A percentile compares a stretch with the other conserved stretches of the same genome.
These are phyloP conservation scores for Ganoderma boninense DNA, from an alignment of 1,284 basidiomycete species.

Conservation along the genomic window DNA sequence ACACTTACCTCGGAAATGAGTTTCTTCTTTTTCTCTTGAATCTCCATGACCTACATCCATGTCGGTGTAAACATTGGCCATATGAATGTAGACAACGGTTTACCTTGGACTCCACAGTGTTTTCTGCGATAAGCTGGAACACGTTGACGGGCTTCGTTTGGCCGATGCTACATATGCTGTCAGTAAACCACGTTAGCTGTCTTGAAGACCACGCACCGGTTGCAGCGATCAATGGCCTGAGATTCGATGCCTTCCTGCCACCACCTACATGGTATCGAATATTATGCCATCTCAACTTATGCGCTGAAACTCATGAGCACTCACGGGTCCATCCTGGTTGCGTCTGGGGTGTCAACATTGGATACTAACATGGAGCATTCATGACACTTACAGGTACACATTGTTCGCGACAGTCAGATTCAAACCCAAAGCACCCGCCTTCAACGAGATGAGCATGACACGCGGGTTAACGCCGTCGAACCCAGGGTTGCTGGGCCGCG, in stretches of 20 bases:
- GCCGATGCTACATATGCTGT: constrained; percentile 64
- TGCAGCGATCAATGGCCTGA: constrained; percentile 87
- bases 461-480: constrained; percentile 60
- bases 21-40: constrained; percentile 82
- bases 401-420: constrained; percentile 93
- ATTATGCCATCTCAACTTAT: not conserved
- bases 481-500: constrained; percentile 6
- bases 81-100: not conserved
- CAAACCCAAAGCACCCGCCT: constrained; percentile 83
- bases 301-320: constrained; percentile 38
- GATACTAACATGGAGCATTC: not conserved
- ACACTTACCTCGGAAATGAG: constrained; percentile 69
- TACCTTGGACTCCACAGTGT: constrained; percentile 87
- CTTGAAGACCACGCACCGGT: constrained; percentile 49
- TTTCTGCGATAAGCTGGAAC: constrained; percentile 88
- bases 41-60: constrained; percentile 70
- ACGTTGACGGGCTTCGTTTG: constrained; percentile 85
- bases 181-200: not conserved
- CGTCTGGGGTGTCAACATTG: not conserved
- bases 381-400: constrained; percentile 77
- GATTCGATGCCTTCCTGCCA: constrained; percentile 85
- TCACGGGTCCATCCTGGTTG: constrained; percentile 83
- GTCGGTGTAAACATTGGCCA: not conserved
- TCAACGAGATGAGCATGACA: constrained; percentile 90
- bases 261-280: constrained; percentile 19